These are phyloP conservation scores for Candida patagonica DNA, from an alignment of 805 yeast genomes.

Conservation along the genomic window DNA sequence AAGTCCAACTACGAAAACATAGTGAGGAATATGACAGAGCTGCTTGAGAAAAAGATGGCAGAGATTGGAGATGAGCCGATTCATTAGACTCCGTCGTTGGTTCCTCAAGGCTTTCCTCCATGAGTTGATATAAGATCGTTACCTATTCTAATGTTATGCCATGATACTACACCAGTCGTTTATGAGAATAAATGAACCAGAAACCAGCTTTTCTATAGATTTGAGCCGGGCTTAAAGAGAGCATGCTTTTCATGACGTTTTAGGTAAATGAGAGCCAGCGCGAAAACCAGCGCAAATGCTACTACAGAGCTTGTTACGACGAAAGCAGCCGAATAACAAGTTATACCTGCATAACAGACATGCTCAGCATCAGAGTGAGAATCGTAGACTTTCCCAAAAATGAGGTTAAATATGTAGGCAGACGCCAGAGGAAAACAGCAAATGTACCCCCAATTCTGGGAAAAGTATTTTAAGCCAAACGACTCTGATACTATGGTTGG, in stretches of 20 bases:
- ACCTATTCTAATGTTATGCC: too few relatives aligned
- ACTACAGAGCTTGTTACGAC: conserved; percentile 9
- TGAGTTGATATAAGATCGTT: too few relatives aligned
- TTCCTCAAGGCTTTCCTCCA: too few relatives aligned
- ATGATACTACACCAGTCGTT: too few relatives aligned
- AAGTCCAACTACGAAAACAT: too few relatives aligned
- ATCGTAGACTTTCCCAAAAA: conserved; percentile 60
- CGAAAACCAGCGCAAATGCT: conserved; percentile 6
- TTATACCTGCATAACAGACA: conserved; percentile 12
- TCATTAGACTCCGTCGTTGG: too few relatives aligned
- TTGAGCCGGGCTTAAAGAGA: not conserved
- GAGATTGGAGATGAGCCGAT: too few relatives aligned
- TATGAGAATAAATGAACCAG: too few relatives aligned
- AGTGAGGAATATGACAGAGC: too few relatives aligned
- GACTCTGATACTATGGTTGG: conserved; percentile 63
- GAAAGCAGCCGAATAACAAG: conserved; percentile 17
- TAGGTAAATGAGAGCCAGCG: conserved; percentile 10
- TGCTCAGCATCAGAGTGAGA: conserved; percentile 23
- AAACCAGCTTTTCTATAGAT: not conserved
- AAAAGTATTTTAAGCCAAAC: conserved; percentile 59
- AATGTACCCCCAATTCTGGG: conserved; percentile 64
- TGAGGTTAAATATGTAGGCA: conserved; percentile 45
- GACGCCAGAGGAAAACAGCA: conserved; percentile 59
- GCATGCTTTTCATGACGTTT: conserved; percentile 2
- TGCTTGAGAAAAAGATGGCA: too few relatives aligned